These are phyloP conservation scores for Scutellaria baicalensis DNA, from an alignment of 257 asterid genomes.

Conservation along the genomic window DNA sequence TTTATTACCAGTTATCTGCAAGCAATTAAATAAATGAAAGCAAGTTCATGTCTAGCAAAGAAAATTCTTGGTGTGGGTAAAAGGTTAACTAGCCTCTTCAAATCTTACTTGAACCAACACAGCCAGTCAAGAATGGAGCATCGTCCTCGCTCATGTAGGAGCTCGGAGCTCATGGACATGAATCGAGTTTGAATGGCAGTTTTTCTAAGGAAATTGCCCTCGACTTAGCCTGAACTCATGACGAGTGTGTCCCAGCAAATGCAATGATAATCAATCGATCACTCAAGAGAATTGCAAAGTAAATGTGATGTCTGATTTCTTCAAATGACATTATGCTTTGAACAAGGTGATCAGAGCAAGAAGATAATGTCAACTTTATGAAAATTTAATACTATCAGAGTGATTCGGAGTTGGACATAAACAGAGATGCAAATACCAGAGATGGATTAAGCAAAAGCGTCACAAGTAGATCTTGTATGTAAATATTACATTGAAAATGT, in stretches of 20 bases:
- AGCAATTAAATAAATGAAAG: too few relatives aligned
- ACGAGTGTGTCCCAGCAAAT: too few relatives aligned
- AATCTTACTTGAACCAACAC: neutral
- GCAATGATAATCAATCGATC: too few relatives aligned
- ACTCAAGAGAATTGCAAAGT: neutral
- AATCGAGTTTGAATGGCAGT: neutral
- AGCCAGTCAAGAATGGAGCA: too few relatives aligned
- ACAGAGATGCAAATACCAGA: neutral
- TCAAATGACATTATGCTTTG: too few relatives aligned
- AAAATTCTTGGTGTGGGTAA: too few relatives aligned
- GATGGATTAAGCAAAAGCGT: too few relatives aligned
- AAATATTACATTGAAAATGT: neutral
- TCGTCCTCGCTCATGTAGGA: too few relatives aligned
- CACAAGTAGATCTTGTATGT: too few relatives aligned
- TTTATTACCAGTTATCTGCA: neutral
- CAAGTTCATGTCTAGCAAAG: too few relatives aligned
- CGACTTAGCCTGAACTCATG: too few relatives aligned
- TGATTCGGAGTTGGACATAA: neutral
- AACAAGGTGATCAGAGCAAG: neutral
- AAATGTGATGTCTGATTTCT: neutral
- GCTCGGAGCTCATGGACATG: neutral
- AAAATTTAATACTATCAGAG: neutral
- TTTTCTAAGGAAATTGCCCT: too few relatives aligned
- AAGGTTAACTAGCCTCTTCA: neutral
- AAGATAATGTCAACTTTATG: neutral